Conservation (phyloP, 225 moss, liverwort and hornwort genomes). For the Pseudisothecium myosuroides region DNA sequence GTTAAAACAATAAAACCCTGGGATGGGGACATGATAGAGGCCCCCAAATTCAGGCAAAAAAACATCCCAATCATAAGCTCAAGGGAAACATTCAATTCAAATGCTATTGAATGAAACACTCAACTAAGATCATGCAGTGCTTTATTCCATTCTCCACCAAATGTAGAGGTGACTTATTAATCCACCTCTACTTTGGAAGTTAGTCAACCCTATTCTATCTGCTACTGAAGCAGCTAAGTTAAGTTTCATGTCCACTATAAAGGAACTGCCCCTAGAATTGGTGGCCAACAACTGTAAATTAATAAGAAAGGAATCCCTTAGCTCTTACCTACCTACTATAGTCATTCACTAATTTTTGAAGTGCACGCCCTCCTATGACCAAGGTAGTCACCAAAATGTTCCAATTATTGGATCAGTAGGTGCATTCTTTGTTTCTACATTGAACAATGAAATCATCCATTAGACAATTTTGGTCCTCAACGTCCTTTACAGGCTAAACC, state of each 20-base stretch:
- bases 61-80: background rate
- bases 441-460: no score
- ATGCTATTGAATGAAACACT: background rate
- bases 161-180: background rate
- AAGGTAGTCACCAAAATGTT: no score
- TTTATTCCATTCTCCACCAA: background rate
- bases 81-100: background rate
- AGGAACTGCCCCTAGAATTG: background rate
- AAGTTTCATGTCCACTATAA: background rate
- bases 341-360: background rate
- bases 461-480: no score
- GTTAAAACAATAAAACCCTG: background rate
- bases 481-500: no score
- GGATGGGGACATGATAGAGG: background rate
- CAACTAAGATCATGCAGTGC: background rate
- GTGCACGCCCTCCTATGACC: no score
- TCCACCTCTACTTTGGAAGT: background rate
- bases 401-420: no score
- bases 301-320: background rate
- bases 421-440: no score
- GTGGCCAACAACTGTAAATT: no score
- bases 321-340: background rate
- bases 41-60: background rate
- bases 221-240: background rate
- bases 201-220: slow-evolving; percentile 3